phyloP scores from a whole-genome alignment of 164 flowering plant genomes.

The Vitis cinerea region DNA sequence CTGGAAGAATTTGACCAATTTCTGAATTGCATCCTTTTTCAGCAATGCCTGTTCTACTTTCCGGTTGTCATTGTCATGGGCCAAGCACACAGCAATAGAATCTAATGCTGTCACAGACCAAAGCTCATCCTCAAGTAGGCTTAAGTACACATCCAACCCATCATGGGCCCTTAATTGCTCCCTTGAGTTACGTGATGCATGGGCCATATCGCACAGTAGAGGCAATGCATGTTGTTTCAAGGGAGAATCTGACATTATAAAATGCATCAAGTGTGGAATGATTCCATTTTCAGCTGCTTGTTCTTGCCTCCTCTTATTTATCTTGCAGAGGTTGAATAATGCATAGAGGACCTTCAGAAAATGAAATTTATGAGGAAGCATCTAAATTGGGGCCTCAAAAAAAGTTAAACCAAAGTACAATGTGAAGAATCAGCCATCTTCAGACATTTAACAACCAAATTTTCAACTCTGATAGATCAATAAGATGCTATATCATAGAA shows the following conservation, averaged over 20 bases:
- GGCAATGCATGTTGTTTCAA: slow-evolving; percentile 88
- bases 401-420: too few species aligned
- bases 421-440: too few species aligned
- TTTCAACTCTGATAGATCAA: background rate
- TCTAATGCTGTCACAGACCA: slow-evolving; percentile 98
- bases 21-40: slow-evolving; percentile 94
- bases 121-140: slow-evolving; percentile 84
- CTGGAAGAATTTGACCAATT: slow-evolving; percentile 90
- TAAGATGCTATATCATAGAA: background rate
- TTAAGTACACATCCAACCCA: slow-evolving; percentile 91
- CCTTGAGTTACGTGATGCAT: slow-evolving; percentile 95
- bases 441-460: background rate
- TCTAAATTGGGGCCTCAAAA: background rate
- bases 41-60: slow-evolving; percentile 92
- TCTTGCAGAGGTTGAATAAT: slow-evolving; percentile 92
- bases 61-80: slow-evolving; percentile 89
- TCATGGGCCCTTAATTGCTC: slow-evolving; percentile 96
- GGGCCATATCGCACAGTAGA: slow-evolving; percentile 96
- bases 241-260: slow-evolving; percentile 80
- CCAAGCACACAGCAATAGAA: slow-evolving; percentile 92
- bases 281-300: slow-evolving; percentile 99
- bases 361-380: slow-evolving; percentile 5
- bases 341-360: slow-evolving; percentile 83
- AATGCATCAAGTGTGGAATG: slow-evolving; percentile 94
- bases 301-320: slow-evolving; percentile 96